A percentile compares a stretch with the other conserved stretches of the same genome.
Evolutionary conservation across 495 filamentous ascomycete genomes (phyloP).

Genomic region (Alectoria sarmentosa): DNA sequence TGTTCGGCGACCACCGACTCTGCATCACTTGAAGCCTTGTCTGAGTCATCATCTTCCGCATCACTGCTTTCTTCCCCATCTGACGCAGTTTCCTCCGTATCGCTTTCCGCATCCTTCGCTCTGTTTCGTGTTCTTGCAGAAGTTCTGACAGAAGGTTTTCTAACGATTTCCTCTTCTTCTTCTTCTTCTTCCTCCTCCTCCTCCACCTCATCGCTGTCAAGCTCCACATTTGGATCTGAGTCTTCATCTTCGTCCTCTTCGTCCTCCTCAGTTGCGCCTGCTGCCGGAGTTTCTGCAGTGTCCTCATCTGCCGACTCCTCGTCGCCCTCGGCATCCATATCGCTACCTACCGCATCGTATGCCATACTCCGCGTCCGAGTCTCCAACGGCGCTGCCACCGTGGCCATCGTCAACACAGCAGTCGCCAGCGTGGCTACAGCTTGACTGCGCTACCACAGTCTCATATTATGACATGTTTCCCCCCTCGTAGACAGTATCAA

Average conservation of each 20-base stretch:
- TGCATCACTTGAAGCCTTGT: slow-evolving; percentile 48
- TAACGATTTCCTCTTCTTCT: slow-evolving; percentile 34
- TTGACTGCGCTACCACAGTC: slow-evolving; percentile 13
- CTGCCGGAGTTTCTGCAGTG: slow-evolving; percentile 7
- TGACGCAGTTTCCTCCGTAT: slow-evolving; percentile 21
- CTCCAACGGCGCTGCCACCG: slow-evolving; percentile 40
- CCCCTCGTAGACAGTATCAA: not conserved
- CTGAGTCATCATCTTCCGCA: slow-evolving; percentile 41
- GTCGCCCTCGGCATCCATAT: slow-evolving; percentile 48
- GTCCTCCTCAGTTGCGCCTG: slow-evolving; percentile 28
- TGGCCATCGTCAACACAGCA: slow-evolving; percentile 42
- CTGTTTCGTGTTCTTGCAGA: slow-evolving; percentile 9
- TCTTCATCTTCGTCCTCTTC: slow-evolving; percentile 35
- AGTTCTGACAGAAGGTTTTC: not conserved
- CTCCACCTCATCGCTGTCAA: slow-evolving; percentile 30
- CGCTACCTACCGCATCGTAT: slow-evolving; percentile 39
- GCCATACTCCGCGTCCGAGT: slow-evolving; percentile 34
- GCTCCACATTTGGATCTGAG: slow-evolving; percentile 41
- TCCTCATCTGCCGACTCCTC: slow-evolving; percentile 43
- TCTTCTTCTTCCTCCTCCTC: slow-evolving; percentile 32
- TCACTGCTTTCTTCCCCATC: slow-evolving; percentile 22
- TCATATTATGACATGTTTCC: slow-evolving; percentile 7
- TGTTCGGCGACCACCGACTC: slow-evolving; percentile 63
- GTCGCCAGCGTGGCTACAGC: slow-evolving; percentile 38
- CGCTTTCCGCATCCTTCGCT: slow-evolving; percentile 15